Conservation (phyloP, 805 yeast species). For the Metschnikowia vanudenii region DNA sequence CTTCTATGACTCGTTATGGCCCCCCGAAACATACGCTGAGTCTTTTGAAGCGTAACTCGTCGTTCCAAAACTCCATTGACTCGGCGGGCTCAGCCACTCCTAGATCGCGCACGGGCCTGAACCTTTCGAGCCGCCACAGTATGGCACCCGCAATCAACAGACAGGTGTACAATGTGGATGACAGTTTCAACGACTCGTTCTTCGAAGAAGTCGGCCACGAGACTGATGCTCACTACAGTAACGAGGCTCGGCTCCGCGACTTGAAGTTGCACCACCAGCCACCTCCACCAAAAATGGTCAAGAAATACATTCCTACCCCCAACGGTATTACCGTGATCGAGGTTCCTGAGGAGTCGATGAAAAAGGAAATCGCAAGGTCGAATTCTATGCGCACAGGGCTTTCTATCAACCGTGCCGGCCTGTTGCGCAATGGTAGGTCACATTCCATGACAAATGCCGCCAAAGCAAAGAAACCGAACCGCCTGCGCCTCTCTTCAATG, state of each 20-base stretch:
- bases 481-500: conserved; percentile 19
- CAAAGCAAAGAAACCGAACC: conserved; percentile 3
- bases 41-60: conserved; percentile 20
- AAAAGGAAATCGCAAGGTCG: conserved; percentile 38
- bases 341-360: conserved; percentile 52
- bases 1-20: conserved; percentile 18
- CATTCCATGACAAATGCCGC: conserved; percentile 24
- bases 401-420: conserved; percentile 25
- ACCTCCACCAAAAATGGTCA: conserved; percentile 45
- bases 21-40: conserved; percentile 16
- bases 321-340: conserved; percentile 68
- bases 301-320: conserved; percentile 72
- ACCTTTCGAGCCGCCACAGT: conserved; percentile 12
- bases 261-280: conserved; percentile 28
- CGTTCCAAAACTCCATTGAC: conserved; percentile 10
- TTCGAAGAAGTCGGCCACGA: conserved; percentile 28
- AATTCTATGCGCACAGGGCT: conserved; percentile 39
- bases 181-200: conserved; percentile 31
- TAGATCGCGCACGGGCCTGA: conserved; percentile 10
- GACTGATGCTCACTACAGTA: conserved; percentile 24
- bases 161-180: conserved; percentile 26
- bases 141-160: background rate
- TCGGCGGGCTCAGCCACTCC: conserved; percentile 9
- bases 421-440: conserved; percentile 21
- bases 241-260: conserved; percentile 36